Base-by-base conservation (phyloP, 2,329 filamentous ascomycete species). In the Trichoderma breve region DNA sequence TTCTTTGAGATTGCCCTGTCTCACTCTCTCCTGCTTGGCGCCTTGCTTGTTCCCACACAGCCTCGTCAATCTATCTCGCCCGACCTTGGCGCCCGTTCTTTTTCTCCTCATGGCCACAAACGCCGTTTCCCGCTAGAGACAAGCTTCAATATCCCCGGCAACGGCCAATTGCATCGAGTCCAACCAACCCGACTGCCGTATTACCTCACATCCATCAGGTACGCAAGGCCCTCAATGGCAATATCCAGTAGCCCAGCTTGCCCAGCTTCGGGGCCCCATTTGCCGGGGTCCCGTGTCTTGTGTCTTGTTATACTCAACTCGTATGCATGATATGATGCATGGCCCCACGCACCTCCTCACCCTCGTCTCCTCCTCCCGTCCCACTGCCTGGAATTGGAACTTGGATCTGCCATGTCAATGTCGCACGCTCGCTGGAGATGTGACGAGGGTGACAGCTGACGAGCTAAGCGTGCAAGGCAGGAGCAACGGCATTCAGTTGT, bases 241-340 rank as follows among this genome's bases (percentile, higher is more conserved):
- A n/a, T n/a, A n/a, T n/a, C n/a, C n/a, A 36, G 14, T 15, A 36
- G 34, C 34, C 34, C 6, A 36, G 34, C 34, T 39, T 18, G 39
- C 15, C 39, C 39, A n/a, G 39, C 39, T 43, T 18, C 15, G 18
- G 57, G 39, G 36, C 26, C 68, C 47, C 43, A 43, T 43, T 32
- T 43, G 53, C 70, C 24, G 62, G 70, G 63, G 70, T 71, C 70
- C 70, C 70, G 70, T 71, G 70, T 36, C 34, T 15, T 15, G 32
- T 34, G 11, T 66, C 62, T 53, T 66, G 70, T 62, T n/a, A 18
- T 36, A 36, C 34, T 36, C 34, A 3, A 3, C 34, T 60, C n/a
- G 58, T 36, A 71, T 71, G 51, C 70, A 71, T 66, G 53, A 43
- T 60, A 55, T 18, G 51, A 28, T 57, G 34, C 32, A 28, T 61